Conservation (phyloP, 805 yeast genomes). For the Candida caryicola region DNA sequence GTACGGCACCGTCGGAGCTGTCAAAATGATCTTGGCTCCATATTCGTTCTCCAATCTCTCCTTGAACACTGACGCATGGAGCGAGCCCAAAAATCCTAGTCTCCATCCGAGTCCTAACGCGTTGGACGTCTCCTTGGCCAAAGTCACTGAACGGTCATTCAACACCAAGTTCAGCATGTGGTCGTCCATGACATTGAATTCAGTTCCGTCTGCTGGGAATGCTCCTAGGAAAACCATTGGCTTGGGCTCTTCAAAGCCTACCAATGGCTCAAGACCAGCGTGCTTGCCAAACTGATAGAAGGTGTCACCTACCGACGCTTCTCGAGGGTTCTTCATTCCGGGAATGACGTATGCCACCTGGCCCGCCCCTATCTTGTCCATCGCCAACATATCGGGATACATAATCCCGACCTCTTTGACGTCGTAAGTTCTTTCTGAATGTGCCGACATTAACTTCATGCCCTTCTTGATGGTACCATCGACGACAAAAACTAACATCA, state of each 20-base stretch:
- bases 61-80: slow-evolving; percentile 92
- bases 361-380: slow-evolving; percentile 70
- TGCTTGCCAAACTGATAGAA: slow-evolving; percentile 59
- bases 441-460: slow-evolving; percentile 72
- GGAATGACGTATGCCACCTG: slow-evolving; percentile 95
- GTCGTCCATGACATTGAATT: slow-evolving; percentile 85
- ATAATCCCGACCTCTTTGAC: slow-evolving; percentile 91
- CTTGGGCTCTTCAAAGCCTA: slow-evolving; percentile 94
- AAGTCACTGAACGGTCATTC: slow-evolving; percentile 87
- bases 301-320: slow-evolving; percentile 91
- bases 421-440: slow-evolving; percentile 73
- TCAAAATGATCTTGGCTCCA: slow-evolving; percentile 86
- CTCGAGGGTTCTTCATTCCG: slow-evolving; percentile 85
- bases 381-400: slow-evolving; percentile 82
- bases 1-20: slow-evolving; percentile 96
- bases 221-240: slow-evolving; percentile 99
- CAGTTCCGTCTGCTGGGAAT: slow-evolving; percentile 92
- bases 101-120: slow-evolving; percentile 99
- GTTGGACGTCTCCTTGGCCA: slow-evolving; percentile 86
- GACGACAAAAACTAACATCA: slow-evolving; percentile 75
- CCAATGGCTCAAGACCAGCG: slow-evolving; percentile 66
- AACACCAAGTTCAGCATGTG: slow-evolving; percentile 83
- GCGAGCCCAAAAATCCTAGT: slow-evolving; percentile 87
- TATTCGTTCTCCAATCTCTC: slow-evolving; percentile 91
- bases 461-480: slow-evolving; percentile 81